Base-by-base conservation (phyloP, 805 yeast species). In the Teunomyces atbi region DNA sequence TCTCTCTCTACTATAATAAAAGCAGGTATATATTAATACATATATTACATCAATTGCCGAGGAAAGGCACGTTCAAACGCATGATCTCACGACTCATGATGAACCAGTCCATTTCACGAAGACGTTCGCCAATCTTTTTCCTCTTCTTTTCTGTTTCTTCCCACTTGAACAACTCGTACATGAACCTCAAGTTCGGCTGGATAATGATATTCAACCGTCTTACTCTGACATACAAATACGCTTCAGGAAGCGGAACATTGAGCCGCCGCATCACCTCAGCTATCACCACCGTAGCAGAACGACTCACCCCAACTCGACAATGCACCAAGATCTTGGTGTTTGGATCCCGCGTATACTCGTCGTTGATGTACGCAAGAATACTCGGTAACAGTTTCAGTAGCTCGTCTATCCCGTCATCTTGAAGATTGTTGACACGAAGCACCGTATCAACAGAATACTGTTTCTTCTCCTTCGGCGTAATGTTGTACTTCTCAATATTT, bases 211-310 rank as follows among this genome's bases (percentile, higher is more conserved):
- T 92, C 58, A 92, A 75, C 44, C 98, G 73, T 43, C 97, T 73
- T 3, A 89, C 96, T 35, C 97, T 74, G n/a, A 90, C 97, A 66
- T 75, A 89, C 36, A 91, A 66, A 58, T 91, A 92, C 0, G 98
- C 96, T 27, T 83, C 72, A 2, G 94, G 83, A 23, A 92, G 68
- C 36, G 81, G 79, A 45, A 89, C 69, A 12, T 78, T 67, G 44
- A 86, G 66, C 34, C 96, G 68, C 54, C 81, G 79, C 96, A 92
- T 91, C 32, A 89, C 92, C 60, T 90, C 97, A 1, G 97, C 97
- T 54, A 92, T 92, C 55, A 95, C 92, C 8, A 92, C 95, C 0
- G 97, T 89, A 0, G 97, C 98, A 2, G 96, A 88, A 45, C 98
- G 72, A 0, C 96, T 88, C 3, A 92, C 98, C 0, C 98, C 98